Evolutionary conservation across 179 eudicot species (phyloP), one percentile per base, ranked within the genome.

Genomic region (Gypsophila paniculata): DNA sequence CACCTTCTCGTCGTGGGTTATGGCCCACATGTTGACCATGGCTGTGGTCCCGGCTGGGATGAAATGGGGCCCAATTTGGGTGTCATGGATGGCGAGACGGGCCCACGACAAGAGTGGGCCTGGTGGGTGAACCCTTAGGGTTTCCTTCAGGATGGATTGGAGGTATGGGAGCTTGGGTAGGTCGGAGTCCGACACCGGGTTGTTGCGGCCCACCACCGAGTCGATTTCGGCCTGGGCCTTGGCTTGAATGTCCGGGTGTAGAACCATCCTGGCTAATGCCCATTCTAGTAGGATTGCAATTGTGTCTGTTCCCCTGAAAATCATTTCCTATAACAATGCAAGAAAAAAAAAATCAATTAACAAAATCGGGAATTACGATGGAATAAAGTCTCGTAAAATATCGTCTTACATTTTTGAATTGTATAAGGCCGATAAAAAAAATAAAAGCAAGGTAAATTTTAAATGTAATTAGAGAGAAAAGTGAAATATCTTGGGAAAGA

Each of bases 11-110:
- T 89, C 86, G 19, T 89, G 90, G 26, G 97, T 83, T 74, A 91
- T 91, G 64, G 97, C 90, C 89, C 88, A 89, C 97, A 91, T 91
- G 92, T 91, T 91, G 1, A 91, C 97, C 91, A 91, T 91, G 6
- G 97, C 97, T 0, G 95, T 91, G 0, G 97, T 89, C 4, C 97
- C 95, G 0, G 95, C 95, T 0, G 97, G 95, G 57, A 91, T 69
- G 66, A 85, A 81, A 74, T 87, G 88, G 0, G 75, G 71, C 1
- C 91, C 97, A 0, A 91, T 85, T 0, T 79, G 79, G 18, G 88
- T 84, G 80, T 91, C 97, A 69, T 87, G 90, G 80, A 89, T 82
- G 0, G 97, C 85, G 0, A 89, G 91, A 2, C 97, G 86, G 29
- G 97, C 97, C 97, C 97, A 91, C 0, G 97, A 91, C 12, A 91